Evolutionary conservation across 192 early-diverging fungal genomes (phyloP), one percentile per base, ranked within the genome.

Genomic region (Dimargaris cristalligena): DNA sequence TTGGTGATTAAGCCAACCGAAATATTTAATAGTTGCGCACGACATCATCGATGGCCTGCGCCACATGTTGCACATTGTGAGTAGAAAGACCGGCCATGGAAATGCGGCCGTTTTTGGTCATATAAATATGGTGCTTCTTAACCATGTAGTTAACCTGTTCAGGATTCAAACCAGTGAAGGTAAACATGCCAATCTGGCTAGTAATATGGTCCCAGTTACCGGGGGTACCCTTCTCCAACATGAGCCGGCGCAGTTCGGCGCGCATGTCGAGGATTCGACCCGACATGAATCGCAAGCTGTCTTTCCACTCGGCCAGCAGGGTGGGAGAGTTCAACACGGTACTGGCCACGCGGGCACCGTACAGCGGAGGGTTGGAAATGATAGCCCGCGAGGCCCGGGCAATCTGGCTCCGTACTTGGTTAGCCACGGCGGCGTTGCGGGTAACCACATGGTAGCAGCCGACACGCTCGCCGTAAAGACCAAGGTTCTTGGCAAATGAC

Each of bases 121-220:
- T 63, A 67, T 96, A 99, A 59, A 95, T 74, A 63, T 96, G 93
- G 68, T 85, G 89, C 72, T 93, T 81, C 33, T 85, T 78, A 51
- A 78, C 80, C 59, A 99, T 73, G 2, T 78, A 78, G 61, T 80
- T 79, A 61, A 88, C 88, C 69, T 99, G 93, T 8, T 60, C 51
- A 14, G 68, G 76, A 45, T 60, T 79, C 58, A 96, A 71, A 18
- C 95, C 95, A 1, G 95, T 97, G 72, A 83, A 99, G 25, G 85
- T 87, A 70, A 99, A 99, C 95, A 99, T 99, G 64, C 95, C 95
- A 65, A 97, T 95, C 71, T 99, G 95, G 52, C 86, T 81, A 6
- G 80, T 65, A 65, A 99, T 95, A 59, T 99, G 95, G 62, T 91
- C 82, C 95, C 95, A 99, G 47, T 79, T 83, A 10, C 93, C 93